A percentile compares a stretch with the other conserved stretches of the same genome.
These are phyloP conservation scores for Cutaneotrichosporon cutaneum DNA, from an alignment of 1,284 basidiomycete species.

Conservation along the genomic window DNA sequence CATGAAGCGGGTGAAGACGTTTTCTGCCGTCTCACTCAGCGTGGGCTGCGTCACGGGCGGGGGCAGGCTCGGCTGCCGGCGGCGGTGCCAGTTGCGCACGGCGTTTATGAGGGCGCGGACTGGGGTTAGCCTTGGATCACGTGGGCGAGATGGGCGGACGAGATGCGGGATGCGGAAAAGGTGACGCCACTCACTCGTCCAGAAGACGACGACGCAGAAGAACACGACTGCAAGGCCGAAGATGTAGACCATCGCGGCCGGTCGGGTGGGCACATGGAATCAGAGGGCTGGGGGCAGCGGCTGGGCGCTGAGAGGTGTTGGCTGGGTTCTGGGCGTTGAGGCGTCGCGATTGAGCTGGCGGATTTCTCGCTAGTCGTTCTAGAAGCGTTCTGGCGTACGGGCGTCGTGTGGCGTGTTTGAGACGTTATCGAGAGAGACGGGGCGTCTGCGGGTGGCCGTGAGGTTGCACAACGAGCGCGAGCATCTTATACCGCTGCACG, in stretches of 20 bases:
- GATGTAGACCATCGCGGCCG: constrained; percentile 8
- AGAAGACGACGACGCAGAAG: background rate
- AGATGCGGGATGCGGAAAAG: background rate
- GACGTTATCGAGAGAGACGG: too few relatives aligned
- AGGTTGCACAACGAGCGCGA: too few relatives aligned
- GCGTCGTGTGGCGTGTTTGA: too few relatives aligned
- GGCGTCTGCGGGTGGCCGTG: too few relatives aligned
- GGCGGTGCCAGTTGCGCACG: background rate
- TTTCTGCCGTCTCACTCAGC: background rate
- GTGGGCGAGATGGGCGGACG: background rate
- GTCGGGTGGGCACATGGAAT: background rate
- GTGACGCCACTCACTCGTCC: background rate
- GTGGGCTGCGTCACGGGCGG: background rate
- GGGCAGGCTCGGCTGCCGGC: background rate
- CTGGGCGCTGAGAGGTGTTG: background rate
- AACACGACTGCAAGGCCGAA: constrained; percentile 7
- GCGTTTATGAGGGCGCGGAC: background rate
- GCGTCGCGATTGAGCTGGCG: too few relatives aligned
- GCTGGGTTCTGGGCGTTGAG: background rate
- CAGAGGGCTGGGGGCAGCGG: too few relatives aligned
- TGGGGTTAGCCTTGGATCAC: background rate
- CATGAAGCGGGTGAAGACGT: background rate
- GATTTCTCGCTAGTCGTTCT: too few relatives aligned
- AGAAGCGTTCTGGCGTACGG: too few relatives aligned
- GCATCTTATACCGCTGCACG: too few relatives aligned